Base-by-base conservation (phyloP, 1,284 basidiomycete species). In the Papiliotrema terrestris region DNA sequence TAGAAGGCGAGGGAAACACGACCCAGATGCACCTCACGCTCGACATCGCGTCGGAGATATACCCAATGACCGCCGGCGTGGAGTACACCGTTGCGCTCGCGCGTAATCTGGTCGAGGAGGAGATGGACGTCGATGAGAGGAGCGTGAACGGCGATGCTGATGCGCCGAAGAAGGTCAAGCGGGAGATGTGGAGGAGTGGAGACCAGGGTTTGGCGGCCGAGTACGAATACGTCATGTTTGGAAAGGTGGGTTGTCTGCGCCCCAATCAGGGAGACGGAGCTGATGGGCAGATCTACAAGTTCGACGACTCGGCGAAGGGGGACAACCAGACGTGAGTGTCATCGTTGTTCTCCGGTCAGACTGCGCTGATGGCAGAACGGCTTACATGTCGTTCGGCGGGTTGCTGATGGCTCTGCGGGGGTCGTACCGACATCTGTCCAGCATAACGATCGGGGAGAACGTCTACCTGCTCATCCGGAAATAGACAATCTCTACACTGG, bases 191-290 rank as follows among this genome's bases (percentile, higher is more conserved):
- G 90, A 89, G 76, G 49, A 67, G 73, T 50, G 88, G 90, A 3
- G 82, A 84, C 63, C 81, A 87, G 70, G 94, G 94, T 0, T 75
- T 98, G 32, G 94, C 97, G 60, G 90, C 93, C 58, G 94, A 98
- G 65, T 98, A 92, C 69, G 95, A 98, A 72, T 98, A 98, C 80
- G 95, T 98, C 62, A 97, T 98, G 94, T 93, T 91, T 73, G 95
- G 95, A 44, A 98, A 96, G 85, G 91, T 93, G 64, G 64, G 85
- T 52, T 32, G 13, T 2, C 3, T 15, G 8, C 58, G 26, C 20
- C 6, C 50, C 15, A 45, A 13, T 2, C 45, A 57, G 52, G 49
- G 32, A 3, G 17, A 44, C 22, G 20, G 25, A 23, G 6, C 17
- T 44, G 45, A 52, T 51, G 13, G 6, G 23, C 38, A 94, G 91